These are phyloP conservation scores for Tricholoma flavovirens DNA, from an alignment of 768 basidiomycete species.

Conservation along the genomic window DNA sequence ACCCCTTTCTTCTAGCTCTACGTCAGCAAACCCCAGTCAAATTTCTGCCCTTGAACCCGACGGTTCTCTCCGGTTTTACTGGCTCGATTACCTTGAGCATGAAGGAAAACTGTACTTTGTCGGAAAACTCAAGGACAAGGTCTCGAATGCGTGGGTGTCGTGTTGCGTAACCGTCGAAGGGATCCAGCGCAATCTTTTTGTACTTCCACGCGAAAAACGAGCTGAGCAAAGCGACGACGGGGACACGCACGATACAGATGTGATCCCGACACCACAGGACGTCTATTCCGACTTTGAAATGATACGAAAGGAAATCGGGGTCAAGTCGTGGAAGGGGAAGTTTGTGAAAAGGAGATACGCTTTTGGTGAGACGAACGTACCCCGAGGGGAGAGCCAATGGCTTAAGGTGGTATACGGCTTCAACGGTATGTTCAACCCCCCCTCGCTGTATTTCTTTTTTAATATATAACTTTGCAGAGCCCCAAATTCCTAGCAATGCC, in stretches of 20 bases:
- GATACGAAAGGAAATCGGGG: conserved; percentile 63
- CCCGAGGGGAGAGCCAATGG: conserved; percentile 77
- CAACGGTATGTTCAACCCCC: conserved; percentile 49
- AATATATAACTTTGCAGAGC: conserved; percentile 40
- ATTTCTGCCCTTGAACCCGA: conserved; percentile 72
- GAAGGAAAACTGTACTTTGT: conserved; percentile 83
- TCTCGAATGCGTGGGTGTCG: conserved; percentile 64
- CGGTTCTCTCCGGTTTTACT: conserved; percentile 86
- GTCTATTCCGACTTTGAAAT: conserved; percentile 82
- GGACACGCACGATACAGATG: conserved; percentile 65
- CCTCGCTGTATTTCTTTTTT: not conserved
- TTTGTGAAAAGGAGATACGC: conserved; percentile 89
- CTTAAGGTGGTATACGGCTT: conserved; percentile 92
- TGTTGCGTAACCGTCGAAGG: conserved; percentile 84
- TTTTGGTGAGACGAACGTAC: conserved; percentile 82
- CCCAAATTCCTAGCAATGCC: conserved; percentile 64
- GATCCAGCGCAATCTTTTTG: conserved; percentile 85
- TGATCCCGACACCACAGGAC: conserved; percentile 62
- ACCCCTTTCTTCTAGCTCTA: conserved; percentile 30
- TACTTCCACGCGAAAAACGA: conserved; percentile 69
- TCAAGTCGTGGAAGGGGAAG: conserved; percentile 75
- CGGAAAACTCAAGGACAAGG: conserved; percentile 85
- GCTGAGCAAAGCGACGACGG: conserved; percentile 55
- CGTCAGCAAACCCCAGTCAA: conserved; percentile 31
- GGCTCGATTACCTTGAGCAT: conserved; percentile 91